Evolutionary conservation across 495 filamentous ascomycete species (phyloP).

Genomic region (Hyaloscypha bicolor): DNA sequence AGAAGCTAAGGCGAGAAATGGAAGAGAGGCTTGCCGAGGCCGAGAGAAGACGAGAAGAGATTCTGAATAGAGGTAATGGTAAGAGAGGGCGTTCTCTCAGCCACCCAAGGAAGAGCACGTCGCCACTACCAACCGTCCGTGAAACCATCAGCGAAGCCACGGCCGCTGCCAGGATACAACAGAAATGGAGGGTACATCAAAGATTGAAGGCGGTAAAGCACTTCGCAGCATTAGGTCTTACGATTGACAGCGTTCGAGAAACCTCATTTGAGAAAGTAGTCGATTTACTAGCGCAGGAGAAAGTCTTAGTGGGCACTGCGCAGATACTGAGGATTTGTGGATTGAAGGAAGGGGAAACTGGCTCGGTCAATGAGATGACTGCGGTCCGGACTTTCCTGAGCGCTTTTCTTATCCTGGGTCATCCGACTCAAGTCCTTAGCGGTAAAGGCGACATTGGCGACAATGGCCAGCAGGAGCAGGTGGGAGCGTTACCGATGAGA

Average conservation of each 20-base stretch:
- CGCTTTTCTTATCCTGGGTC: slow-evolving; percentile 89
- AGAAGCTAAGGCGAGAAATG: slow-evolving; percentile 74
- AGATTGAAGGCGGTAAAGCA: slow-evolving; percentile 62
- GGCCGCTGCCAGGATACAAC: slow-evolving; percentile 75
- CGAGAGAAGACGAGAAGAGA: slow-evolving; percentile 69
- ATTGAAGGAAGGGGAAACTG: slow-evolving; percentile 69
- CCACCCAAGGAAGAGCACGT: slow-evolving; percentile 46
- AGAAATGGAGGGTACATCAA: slow-evolving; percentile 68
- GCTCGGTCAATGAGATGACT: slow-evolving; percentile 72
- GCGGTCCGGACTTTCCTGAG: slow-evolving; percentile 88
- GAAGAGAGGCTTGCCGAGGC: slow-evolving; percentile 88
- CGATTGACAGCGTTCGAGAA: slow-evolving; percentile 70
- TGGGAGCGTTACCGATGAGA: slow-evolving; percentile 49
- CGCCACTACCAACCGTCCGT: slow-evolving; percentile 54
- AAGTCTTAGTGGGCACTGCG: slow-evolving; percentile 68
- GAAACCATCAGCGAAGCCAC: slow-evolving; percentile 63
- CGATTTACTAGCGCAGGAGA: slow-evolving; percentile 72
- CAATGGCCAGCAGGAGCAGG: slow-evolving; percentile 72
- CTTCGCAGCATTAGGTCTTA: slow-evolving; percentile 71
- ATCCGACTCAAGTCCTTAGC: slow-evolving; percentile 87
- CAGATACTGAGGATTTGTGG: slow-evolving; percentile 76
- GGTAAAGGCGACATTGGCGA: slow-evolving; percentile 71
- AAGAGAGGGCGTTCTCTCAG: slow-evolving; percentile 50
- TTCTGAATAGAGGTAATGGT: slow-evolving; percentile 55
- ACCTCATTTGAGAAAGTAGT: slow-evolving; percentile 84